Evolutionary conservation across 495 filamentous ascomycete genomes (phyloP).

Genomic region (Filosporella fistucella): DNA sequence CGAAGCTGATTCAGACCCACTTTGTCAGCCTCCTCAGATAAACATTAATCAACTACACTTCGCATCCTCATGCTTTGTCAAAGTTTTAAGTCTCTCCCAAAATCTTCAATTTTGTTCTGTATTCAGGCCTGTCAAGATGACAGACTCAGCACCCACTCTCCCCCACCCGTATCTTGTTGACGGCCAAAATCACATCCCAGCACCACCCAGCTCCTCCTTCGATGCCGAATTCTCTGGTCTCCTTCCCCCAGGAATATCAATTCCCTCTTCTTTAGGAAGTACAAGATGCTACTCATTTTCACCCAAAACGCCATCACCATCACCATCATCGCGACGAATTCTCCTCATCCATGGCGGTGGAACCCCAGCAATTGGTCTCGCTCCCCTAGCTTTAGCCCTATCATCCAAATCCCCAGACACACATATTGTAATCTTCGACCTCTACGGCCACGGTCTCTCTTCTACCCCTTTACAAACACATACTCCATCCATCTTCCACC

Average conservation of each 20-base stretch:
- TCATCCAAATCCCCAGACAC: slow-evolving; percentile 4
- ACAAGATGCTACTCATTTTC: slow-evolving; percentile 33
- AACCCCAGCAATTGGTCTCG: slow-evolving; percentile 26
- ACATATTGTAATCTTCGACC: slow-evolving; percentile 22
- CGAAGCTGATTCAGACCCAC: no score
- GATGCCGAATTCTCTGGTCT: slow-evolving; percentile 29
- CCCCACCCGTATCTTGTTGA: slow-evolving; percentile 5
- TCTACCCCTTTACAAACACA: slow-evolving; percentile 24
- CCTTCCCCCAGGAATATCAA: slow-evolving; percentile 32
- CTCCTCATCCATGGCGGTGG: slow-evolving; percentile 26
- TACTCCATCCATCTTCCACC: slow-evolving; percentile 20
- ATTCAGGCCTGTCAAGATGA: no score
- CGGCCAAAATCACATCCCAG: slow-evolving; percentile 22
- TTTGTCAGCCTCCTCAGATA: no score
- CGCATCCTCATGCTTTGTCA: no score
- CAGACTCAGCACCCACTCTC: slow-evolving; percentile 1
- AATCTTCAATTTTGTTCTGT: no score
- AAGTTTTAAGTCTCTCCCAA: no score
- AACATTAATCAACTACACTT: no score
- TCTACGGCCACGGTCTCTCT: slow-evolving; percentile 29
- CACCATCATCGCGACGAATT: slow-evolving; percentile 8
- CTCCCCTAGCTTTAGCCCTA: slow-evolving; percentile 21
- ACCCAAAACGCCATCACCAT: slow-evolving; percentile 6
- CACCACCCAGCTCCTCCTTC: slow-evolving; percentile 33
- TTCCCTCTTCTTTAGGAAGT: slow-evolving; percentile 27